These are phyloP conservation scores for Nadsonia fulvescens DNA, from an alignment of 805 yeast genomes.

Conservation along the genomic window DNA sequence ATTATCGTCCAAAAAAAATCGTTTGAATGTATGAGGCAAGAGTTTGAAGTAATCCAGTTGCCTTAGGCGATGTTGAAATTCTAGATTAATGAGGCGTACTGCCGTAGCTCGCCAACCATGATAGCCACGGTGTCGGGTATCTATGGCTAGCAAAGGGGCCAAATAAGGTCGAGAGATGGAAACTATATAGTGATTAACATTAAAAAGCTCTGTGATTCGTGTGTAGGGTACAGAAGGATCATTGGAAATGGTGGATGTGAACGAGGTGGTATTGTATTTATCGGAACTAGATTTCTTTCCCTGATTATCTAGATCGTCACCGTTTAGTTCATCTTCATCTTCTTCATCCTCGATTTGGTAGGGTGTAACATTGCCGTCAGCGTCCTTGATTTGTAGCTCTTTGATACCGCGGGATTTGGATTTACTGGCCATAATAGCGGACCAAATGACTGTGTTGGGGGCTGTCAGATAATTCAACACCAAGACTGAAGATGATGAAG, in stretches of 20 bases:
- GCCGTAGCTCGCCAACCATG: slow-evolving; percentile 22
- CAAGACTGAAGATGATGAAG: too few species aligned
- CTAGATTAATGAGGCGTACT: slow-evolving; percentile 49
- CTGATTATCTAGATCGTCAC: too few species aligned
- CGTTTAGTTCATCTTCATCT: slow-evolving; percentile 18
- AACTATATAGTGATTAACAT: slow-evolving; percentile 83
- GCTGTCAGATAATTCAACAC: slow-evolving; percentile 78
- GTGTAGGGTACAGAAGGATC: slow-evolving; percentile 88
- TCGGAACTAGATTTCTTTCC: too few species aligned
- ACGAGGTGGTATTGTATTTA: too few species aligned
- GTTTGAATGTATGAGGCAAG: slow-evolving; percentile 46
- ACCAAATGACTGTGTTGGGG: slow-evolving; percentile 78
- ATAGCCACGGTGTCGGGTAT: slow-evolving; percentile 46
- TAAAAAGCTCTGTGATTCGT: slow-evolving; percentile 76
- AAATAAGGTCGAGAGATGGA: slow-evolving; percentile 86
- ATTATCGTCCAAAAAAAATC: slow-evolving; percentile 75
- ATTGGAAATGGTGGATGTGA: too few species aligned
- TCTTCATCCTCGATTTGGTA: slow-evolving; percentile 11
- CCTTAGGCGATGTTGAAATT: slow-evolving; percentile 68
- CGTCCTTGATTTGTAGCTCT: slow-evolving; percentile 29
- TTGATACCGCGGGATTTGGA: slow-evolving; percentile 48
- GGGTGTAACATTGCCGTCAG: slow-evolving; percentile 25
- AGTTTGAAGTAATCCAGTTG: slow-evolving; percentile 66
- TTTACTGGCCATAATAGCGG: slow-evolving; percentile 67
- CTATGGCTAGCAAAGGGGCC: slow-evolving; percentile 76